Evolutionary conservation across 495 filamentous ascomycete species (phyloP).

Genomic region (Barbatosphaeria neglecta): DNA sequence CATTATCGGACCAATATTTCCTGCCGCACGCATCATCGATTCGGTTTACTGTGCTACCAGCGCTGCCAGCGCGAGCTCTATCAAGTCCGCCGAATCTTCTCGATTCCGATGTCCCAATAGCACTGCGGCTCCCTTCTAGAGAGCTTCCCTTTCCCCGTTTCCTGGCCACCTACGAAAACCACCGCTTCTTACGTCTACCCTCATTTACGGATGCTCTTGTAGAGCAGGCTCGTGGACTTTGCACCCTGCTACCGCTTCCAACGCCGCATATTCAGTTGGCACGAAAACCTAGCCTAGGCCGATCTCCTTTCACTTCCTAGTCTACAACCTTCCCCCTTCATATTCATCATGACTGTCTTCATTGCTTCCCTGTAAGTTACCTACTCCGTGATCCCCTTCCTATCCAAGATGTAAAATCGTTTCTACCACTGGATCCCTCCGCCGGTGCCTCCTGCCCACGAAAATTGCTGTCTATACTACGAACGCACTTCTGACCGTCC

Average conservation of each 20-base stretch:
- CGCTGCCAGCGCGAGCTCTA: too few relatives aligned
- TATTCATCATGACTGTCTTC: constrained; percentile 65
- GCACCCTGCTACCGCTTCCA: too few relatives aligned
- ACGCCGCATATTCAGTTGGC: not conserved
- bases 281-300: not conserved
- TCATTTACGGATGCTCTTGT: too few relatives aligned
- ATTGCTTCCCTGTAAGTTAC: constrained; percentile 67
- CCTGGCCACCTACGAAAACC: not conserved
- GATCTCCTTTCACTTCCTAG: not conserved
- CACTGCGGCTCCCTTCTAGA: not conserved
- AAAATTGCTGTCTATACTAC: not conserved
- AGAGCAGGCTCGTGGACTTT: too few relatives aligned
- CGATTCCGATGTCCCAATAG: not conserved
- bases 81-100: too few relatives aligned
- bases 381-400: not conserved
- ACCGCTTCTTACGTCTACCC: too few relatives aligned
- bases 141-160: not conserved
- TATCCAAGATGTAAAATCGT: too few relatives aligned
- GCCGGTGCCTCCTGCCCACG: too few relatives aligned
- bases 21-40: not conserved
- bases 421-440: too few relatives aligned
- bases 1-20: not conserved
- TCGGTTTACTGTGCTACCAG: too few relatives aligned
- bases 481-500: constrained; percentile 2
- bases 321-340: not conserved